Evolutionary conservation across 805 yeast genomes (phyloP).

Genomic region (Cyberlindnera japonica): DNA sequence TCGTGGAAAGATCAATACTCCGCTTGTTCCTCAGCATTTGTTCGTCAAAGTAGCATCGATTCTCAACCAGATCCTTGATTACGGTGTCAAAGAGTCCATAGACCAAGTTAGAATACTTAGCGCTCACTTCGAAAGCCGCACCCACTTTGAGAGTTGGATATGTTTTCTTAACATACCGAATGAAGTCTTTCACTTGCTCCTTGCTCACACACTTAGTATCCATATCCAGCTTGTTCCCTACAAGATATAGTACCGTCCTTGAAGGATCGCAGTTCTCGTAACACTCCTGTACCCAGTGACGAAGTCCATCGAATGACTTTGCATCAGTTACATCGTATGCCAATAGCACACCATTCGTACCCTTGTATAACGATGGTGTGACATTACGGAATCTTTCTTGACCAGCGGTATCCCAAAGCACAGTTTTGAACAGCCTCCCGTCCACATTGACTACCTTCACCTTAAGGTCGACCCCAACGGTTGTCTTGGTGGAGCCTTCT

Average conservation of each 20-base stretch:
- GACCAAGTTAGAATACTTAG: slow-evolving; percentile 38
- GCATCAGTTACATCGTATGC: slow-evolving; percentile 42
- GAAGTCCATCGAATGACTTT: slow-evolving; percentile 34
- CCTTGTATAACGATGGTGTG: slow-evolving; percentile 42
- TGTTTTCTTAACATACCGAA: slow-evolving; percentile 29
- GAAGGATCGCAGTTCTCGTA: slow-evolving; percentile 33
- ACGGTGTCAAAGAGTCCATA: slow-evolving; percentile 37
- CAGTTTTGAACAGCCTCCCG: slow-evolving; percentile 40
- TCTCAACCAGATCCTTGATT: slow-evolving; percentile 38
- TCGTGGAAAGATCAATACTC: slow-evolving; percentile 27
- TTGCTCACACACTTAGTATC: slow-evolving; percentile 36
- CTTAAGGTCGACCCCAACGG: slow-evolving; percentile 46
- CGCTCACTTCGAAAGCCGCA: slow-evolving; percentile 46
- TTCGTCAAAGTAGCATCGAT: slow-evolving; percentile 36
- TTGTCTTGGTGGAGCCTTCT: slow-evolving; percentile 33
- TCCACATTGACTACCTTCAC: slow-evolving; percentile 41
- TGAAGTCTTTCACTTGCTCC: slow-evolving; percentile 34
- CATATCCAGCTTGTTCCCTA: slow-evolving; percentile 44
- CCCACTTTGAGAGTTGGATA: slow-evolving; percentile 32
- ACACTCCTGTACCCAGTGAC: slow-evolving; percentile 42
- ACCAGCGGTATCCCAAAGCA: slow-evolving; percentile 51
- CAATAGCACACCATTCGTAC: slow-evolving; percentile 43
- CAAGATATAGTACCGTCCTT: slow-evolving; percentile 36
- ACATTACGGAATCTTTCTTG: slow-evolving; percentile 47
- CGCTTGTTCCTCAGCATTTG: slow-evolving; percentile 24